A percentile compares a stretch with the other conserved stretches of the same genome.
Evolutionary conservation across 2,329 filamentous ascomycete species (phyloP).

Genomic region (Verticillium longisporum): DNA sequence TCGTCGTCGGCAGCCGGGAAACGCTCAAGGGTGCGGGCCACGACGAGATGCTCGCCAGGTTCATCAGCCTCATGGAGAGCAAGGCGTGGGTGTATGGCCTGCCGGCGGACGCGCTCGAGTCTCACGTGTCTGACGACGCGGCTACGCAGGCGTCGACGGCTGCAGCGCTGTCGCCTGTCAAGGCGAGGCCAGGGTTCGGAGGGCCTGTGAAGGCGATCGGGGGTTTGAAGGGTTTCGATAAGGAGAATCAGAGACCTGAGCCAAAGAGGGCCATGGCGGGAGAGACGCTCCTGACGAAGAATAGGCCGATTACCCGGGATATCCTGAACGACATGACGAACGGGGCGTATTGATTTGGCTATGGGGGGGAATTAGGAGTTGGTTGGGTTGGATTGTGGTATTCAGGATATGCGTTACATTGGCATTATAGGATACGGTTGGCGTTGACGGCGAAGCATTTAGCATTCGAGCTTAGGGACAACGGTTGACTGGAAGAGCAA

Average conservation of each 20-base stretch:
- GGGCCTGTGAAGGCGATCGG: conserved; percentile 7
- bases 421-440: neutral
- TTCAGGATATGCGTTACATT: neutral
- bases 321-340: conserved; percentile 66
- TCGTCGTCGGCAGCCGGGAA: conserved; percentile 75
- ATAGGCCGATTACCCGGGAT: conserved; percentile 64
- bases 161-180: conserved; percentile 5
- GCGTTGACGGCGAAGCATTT: neutral
- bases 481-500: neutral
- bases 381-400: neutral
- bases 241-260: conserved; percentile 39
- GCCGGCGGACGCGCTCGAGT: conserved; percentile 53
- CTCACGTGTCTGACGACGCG: conserved; percentile 60
- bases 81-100: conserved; percentile 75
- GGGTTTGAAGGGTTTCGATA: conserved; percentile 18
- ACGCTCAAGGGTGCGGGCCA: conserved; percentile 69
- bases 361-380: neutral
- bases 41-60: conserved; percentile 69
- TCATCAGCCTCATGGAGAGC: conserved; percentile 71
- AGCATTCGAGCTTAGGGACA: neutral
- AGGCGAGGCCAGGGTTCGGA: neutral
- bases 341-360: conserved; percentile 26
- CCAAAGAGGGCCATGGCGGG: conserved; percentile 54
- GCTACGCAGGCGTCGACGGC: conserved; percentile 38
- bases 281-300: conserved; percentile 55